phyloP scores from a whole-genome alignment of 306 rosid species.

The apple (Malus domestica) region ASM211411v1 NC_041794.1:27772501-27773000 shows the following conservation, averaged over 20 bases:
- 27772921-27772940: neutral
- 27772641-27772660: conserved; percentile 25
- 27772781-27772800: conserved; percentile 14
- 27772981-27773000: neutral
- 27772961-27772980: neutral
- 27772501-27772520: conserved; percentile 47
- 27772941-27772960: neutral
- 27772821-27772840: neutral
- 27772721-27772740: conserved; percentile 19
- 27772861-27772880: neutral
- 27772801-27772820: conserved; percentile 4
- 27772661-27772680: neutral
- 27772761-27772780: conserved; percentile 22
- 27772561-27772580: conserved; percentile 68
- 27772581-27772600: conserved; percentile 73
- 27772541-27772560: conserved; percentile 76
- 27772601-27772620: conserved; percentile 65
- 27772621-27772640: conserved; percentile 68
- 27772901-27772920: neutral
- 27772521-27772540: conserved; percentile 51
- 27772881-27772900: neutral
- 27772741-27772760: conserved; percentile 67
- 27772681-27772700: neutral
- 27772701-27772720: neutral
- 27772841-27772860: neutral